These are phyloP conservation scores for Metarhizium anisopliae DNA, from an alignment of 2,329 filamentous ascomycete genomes.

Conservation along the genomic window DNA sequence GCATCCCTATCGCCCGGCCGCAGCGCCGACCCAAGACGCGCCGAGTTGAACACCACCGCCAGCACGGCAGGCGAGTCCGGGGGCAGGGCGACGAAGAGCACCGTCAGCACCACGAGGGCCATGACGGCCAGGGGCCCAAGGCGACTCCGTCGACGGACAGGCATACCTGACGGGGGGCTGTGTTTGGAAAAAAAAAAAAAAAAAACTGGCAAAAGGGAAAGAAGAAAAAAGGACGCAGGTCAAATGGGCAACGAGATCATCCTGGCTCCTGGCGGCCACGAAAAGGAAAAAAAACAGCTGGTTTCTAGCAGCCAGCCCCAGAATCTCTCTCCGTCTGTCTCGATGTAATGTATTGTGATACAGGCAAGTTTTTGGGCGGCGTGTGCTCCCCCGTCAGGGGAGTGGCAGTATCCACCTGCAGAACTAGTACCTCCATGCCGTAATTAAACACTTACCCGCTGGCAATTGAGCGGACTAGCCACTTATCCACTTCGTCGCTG, in stretches of 20 bases:
- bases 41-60: constrained; percentile 24
- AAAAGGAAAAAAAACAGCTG: too few species aligned
- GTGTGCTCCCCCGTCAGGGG: too few species aligned
- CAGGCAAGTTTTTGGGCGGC: too few species aligned
- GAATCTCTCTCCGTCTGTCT: too few species aligned
- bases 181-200: background rate
- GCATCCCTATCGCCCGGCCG: constrained; percentile 26
- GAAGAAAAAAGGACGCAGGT: background rate
- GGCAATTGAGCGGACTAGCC: too few species aligned
- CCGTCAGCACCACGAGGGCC: constrained; percentile 15
- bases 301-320: too few species aligned
- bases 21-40: constrained; percentile 22
- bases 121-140: constrained; percentile 14
- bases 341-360: too few species aligned
- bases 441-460: too few species aligned
- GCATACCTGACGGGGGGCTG: constrained; percentile 4
- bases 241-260: background rate
- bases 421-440: too few species aligned
- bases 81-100: constrained; percentile 21
- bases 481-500: too few species aligned
- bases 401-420: too few species aligned
- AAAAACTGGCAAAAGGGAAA: background rate
- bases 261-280: too few species aligned
- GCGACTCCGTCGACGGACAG: constrained; percentile 19
- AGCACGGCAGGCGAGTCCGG: constrained; percentile 23